Conservation (phyloP, 176 grass and related monocot genomes). For the Juncus effusus region DNA sequence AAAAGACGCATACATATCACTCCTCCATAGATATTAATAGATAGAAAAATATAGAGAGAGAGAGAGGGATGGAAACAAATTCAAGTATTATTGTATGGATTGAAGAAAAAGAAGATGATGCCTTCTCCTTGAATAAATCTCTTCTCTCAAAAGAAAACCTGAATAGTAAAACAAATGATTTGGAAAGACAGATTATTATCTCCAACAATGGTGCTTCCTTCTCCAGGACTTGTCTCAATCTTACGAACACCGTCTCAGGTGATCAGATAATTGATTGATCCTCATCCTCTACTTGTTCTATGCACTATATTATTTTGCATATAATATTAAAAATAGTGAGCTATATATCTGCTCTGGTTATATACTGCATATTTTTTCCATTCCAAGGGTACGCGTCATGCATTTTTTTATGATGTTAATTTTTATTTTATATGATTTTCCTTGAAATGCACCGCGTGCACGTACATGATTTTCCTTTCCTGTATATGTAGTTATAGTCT, state of each 20-base stretch:
- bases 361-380: too few species aligned
- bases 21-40: too few species aligned
- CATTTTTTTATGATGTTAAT: too few species aligned
- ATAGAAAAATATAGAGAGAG: background rate
- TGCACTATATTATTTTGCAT: background rate
- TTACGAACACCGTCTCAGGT: slow-evolving; percentile 61
- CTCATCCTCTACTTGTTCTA: background rate
- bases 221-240: slow-evolving; percentile 52
- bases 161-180: background rate
- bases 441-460: too few species aligned
- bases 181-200: slow-evolving; percentile 20
- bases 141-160: background rate
- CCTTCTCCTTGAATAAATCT: background rate
- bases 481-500: too few species aligned
- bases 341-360: too few species aligned
- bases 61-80: background rate
- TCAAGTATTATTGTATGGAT: background rate
- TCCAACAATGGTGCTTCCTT: slow-evolving; percentile 33
- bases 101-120: background rate
- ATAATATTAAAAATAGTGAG: background rate
- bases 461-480: too few species aligned
- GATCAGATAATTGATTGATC: background rate
- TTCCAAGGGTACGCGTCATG: too few species aligned
- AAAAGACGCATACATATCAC: too few species aligned
- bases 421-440: too few species aligned